A percentile compares a stretch with the other conserved stretches of the same genome.
phyloP scores from a whole-genome alignment of 179 eudicot genomes.

The Gypsophila paniculata region DNA sequence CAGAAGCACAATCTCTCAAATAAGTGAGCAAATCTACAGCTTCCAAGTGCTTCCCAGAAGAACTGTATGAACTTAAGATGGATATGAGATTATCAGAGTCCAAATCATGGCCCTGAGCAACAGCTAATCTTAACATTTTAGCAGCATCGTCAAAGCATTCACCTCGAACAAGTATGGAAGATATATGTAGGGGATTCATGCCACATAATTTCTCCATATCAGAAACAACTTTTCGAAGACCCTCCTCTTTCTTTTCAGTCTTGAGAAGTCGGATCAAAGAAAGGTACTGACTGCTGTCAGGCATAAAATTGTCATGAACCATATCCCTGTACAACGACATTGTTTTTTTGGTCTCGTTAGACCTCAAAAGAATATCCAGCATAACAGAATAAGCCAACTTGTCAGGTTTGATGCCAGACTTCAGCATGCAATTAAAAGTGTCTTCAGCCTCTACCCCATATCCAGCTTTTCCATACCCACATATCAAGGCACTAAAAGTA shows the following conservation, averaged over 20 bases:
- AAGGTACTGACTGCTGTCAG: constrained; percentile 58
- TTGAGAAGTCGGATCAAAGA: constrained; percentile 52
- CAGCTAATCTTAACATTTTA: constrained; percentile 50
- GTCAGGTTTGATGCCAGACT: constrained; percentile 83
- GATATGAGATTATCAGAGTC: constrained; percentile 53
- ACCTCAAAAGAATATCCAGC: constrained; percentile 75
- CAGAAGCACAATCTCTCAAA: constrained; percentile 46
- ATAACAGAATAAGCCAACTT: constrained; percentile 78
- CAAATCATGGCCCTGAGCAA: constrained; percentile 54
- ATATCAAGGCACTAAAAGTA: constrained; percentile 89
- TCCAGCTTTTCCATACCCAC: constrained; percentile 96
- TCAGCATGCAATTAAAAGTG: constrained; percentile 68
- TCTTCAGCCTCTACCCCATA: constrained; percentile 65
- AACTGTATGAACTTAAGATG: constrained; percentile 66
- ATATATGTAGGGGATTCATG: constrained; percentile 53
- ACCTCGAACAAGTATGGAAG: constrained; percentile 63
- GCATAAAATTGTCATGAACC: constrained; percentile 59
- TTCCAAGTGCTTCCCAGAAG: constrained; percentile 63
- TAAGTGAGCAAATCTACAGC: constrained; percentile 64
- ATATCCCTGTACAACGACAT: constrained; percentile 59
- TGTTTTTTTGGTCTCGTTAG: constrained; percentile 50
- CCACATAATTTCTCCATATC: constrained; percentile 58
- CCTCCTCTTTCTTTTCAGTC: constrained; percentile 48
- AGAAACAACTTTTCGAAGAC: constrained; percentile 49
- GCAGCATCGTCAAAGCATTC: constrained; percentile 74